phyloP scores from a whole-genome alignment of 345 rosid genomes.

The Noccaea caerulescens region DNA sequence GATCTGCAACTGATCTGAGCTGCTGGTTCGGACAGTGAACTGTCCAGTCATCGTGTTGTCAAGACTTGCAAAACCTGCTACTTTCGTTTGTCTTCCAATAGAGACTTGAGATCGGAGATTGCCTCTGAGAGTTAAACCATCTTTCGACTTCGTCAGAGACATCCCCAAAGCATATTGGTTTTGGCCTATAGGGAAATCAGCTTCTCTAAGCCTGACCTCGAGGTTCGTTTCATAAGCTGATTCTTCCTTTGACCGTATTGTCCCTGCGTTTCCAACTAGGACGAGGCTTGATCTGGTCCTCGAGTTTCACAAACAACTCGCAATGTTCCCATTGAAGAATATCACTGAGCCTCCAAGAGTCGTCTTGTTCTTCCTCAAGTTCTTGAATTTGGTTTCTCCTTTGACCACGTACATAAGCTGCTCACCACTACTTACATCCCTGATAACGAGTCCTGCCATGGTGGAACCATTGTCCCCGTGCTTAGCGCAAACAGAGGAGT shows the following conservation, averaged over 20 bases:
- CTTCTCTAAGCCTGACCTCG: slow-evolving; percentile 69
- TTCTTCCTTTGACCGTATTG: slow-evolving; percentile 62
- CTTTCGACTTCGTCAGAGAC: slow-evolving; percentile 76
- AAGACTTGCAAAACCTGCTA: slow-evolving; percentile 70
- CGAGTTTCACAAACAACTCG: slow-evolving; percentile 60
- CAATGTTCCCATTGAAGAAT: slow-evolving; percentile 61
- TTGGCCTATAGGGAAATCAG: slow-evolving; percentile 78
- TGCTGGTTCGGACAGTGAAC: slow-evolving; percentile 60
- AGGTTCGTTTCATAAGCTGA: slow-evolving; percentile 76
- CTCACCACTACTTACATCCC: slow-evolving; percentile 50
- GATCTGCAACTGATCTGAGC: slow-evolving; percentile 80
- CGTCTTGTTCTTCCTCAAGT: slow-evolving; percentile 55
- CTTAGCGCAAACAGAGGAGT: slow-evolving; percentile 68
- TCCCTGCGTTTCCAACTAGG: slow-evolving; percentile 75
- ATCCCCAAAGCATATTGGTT: slow-evolving; percentile 68
- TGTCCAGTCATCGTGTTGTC: slow-evolving; percentile 78
- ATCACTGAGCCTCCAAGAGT: slow-evolving; percentile 64
- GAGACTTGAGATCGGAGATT: slow-evolving; percentile 72
- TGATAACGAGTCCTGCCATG: slow-evolving; percentile 78
- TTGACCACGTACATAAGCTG: slow-evolving; percentile 65
- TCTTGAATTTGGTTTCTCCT: slow-evolving; percentile 77
- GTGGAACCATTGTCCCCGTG: slow-evolving; percentile 73
- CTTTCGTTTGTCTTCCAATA: slow-evolving; percentile 58
- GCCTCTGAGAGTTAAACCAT: slow-evolving; percentile 68
- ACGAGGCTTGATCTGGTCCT: slow-evolving; percentile 64